Evolutionary conservation across 2,329 filamentous ascomycete species (phyloP).

Genomic region (Orbilia ellipsospora): DNA sequence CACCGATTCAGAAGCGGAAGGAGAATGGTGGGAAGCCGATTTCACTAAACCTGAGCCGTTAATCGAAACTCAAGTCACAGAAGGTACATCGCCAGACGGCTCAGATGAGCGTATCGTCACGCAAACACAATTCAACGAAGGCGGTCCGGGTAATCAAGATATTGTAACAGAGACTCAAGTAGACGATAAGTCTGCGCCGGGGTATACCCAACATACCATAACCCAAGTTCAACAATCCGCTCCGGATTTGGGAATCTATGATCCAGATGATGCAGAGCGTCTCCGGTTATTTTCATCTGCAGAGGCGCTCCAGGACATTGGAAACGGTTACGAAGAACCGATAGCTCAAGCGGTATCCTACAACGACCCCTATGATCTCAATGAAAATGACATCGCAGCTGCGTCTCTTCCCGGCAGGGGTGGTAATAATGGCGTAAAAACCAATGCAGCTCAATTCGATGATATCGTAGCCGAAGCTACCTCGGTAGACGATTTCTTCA

Average conservation of each 20-base stretch:
- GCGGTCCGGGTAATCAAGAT: too few species aligned
- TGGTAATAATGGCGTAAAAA: not conserved
- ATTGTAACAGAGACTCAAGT: conserved; percentile 7
- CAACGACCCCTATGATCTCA: not conserved
- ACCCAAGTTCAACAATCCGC: not conserved
- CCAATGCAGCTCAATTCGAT: not conserved
- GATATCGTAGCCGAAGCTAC: not conserved
- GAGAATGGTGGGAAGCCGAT: not conserved
- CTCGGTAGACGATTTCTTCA: conserved; percentile 10
- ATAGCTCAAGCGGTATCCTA: not conserved
- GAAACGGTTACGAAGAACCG: not conserved
- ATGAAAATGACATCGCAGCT: not conserved
- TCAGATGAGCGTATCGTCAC: conserved; percentile 11
- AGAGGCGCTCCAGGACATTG: not conserved
- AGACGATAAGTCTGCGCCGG: not conserved
- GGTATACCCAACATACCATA: conserved; percentile 2
- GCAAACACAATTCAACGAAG: not conserved
- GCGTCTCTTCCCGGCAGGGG: not conserved
- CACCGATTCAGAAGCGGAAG: not conserved
- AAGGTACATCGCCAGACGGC: conserved; percentile 4
- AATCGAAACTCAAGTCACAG: not conserved
- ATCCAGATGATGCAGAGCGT: not conserved
- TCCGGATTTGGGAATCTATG: not conserved
- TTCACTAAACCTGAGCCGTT: not conserved
- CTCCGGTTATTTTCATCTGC: not conserved